Evolutionary conservation across 208 protist genomes (phyloP).

Genomic region (Balamuthia mandrillaris): DNA sequence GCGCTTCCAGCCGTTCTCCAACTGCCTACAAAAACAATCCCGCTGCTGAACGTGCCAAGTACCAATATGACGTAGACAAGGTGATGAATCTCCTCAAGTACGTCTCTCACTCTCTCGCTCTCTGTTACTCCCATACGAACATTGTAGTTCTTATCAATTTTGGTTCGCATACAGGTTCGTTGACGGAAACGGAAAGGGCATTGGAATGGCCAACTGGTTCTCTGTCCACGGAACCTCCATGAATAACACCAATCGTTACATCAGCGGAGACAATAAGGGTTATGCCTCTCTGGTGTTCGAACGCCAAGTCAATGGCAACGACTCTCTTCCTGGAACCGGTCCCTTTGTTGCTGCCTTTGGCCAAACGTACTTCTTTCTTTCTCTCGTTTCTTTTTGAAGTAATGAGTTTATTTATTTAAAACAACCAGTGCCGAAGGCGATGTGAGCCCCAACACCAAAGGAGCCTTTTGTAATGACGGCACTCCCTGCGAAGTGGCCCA

Average conservation of each 20-base stretch:
- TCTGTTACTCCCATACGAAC: background rate
- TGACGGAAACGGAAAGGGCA: conserved; percentile 41
- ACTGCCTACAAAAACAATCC: conserved; percentile 60
- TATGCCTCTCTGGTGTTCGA: conserved; percentile 65
- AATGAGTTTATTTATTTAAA: background rate
- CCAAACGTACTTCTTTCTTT: conserved; percentile 8
- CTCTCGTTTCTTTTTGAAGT: background rate
- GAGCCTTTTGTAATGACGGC: conserved; percentile 50
- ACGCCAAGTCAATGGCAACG: conserved; percentile 32
- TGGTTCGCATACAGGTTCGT: background rate
- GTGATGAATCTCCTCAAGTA: conserved; percentile 53
- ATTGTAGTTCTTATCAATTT: background rate
- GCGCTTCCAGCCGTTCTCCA: conserved; percentile 49
- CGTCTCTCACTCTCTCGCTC: background rate
- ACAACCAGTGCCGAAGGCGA: conserved; percentile 54
- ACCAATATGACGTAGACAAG: conserved; percentile 57
- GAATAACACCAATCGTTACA: conserved; percentile 66
- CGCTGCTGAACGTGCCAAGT: conserved; percentile 54
- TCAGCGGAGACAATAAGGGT: conserved; percentile 69
- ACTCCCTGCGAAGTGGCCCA: conserved; percentile 39
- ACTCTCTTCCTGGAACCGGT: conserved; percentile 30
- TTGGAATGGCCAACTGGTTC: conserved; percentile 57
- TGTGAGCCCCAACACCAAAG: conserved; percentile 58
- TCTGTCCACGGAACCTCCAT: conserved; percentile 65
- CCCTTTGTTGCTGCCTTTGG: conserved; percentile 64